Base-by-base conservation (phyloP, 768 basidiomycete species). In the Phanerochaete sordida region DNA sequence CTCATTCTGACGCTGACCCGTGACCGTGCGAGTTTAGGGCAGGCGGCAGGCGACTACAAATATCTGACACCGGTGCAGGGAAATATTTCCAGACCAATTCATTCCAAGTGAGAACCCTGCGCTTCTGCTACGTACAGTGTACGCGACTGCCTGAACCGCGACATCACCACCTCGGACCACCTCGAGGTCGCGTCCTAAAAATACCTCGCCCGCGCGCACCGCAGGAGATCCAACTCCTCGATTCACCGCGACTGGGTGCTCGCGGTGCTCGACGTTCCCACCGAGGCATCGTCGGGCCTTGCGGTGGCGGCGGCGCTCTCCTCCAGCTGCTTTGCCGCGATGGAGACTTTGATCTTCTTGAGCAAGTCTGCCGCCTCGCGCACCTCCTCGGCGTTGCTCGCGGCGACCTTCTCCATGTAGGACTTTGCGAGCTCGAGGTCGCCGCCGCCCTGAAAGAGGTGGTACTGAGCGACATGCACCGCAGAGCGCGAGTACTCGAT, bases 401-500 rank as follows among this genome's bases (percentile, higher is more conserved):
- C 74, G 3, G 90, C 85, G 27, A 97, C 84, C 50, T 78, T 79
- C 60, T 92, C 85, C 30, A 94, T 77, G 71, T 88, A 90, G 52
- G 86, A 82, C 65, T 79, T 80, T 15, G 94, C 93, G 61, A 94
- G 75, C 31, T 72, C 65, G n/a, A 92, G 68, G 71, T 92, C 84
- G 26, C 87, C 86, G 54, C 83, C 79, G 47, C 84, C 76, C 39
- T 79, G 78, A 52, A 77, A 72, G 70, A 93, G 79, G 64, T 94
- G 85, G 66, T 90, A 85, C 59, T 90, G 87, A 16, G 94, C 94
- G 33, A 95, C 87, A 64, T 86, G 88, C 51, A 98, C 72, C 64
- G 87, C 84, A n/a, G 92, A 95, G 70, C 85, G 88, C 27, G 92
- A 86, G 70, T 89, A 90, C 66, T 95, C 92, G 62, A 83, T 81